Evolutionary conservation across 1,139 yeast genomes (phyloP), one percentile per base, ranked within the genome.

Genomic region (Pichia kudriavzevii): DNA sequence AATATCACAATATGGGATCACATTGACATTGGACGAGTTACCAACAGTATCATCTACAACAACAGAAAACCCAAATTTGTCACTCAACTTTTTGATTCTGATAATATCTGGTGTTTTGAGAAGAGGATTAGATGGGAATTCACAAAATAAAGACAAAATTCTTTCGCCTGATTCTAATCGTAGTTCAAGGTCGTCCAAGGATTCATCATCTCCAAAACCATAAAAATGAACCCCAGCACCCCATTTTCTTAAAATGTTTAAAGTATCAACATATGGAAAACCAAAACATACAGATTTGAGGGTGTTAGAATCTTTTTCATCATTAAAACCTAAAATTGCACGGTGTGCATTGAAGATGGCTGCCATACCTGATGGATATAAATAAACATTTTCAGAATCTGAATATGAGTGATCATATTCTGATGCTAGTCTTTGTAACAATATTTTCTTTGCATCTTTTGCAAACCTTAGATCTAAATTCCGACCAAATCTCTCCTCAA

Each of bases 21-120:
- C 85, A 49, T 84, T 84, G 35, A 85, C 72, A 56, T 91, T 91
- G 43, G 82, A 68, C 52, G 85, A 79, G 50, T 91, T 91, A 15
- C 96, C 97, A 19, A 87, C 82, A 1, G 97, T 91, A 53, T 91
- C 97, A 58, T 91, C 98, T 26, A 91, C 79, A 12, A 84, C 84
- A 27, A 91, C 75, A 7, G 78, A 78, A 58, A 91, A 91, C 3
- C 70, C 67, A 58, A 68, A 82, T 49, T 77, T 65, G 43, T 76
- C 75, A 5, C 94, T 79, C 42, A 91, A 66, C 39, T 65, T 53
- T 39, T 79, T 70, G 38, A 87, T 70, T 47, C 75, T 69, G 34
- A 56, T 56, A 50, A 91, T 64, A 54, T 91, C 75, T 1, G 96
- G 95, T 24, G 95, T 79, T 51, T 77, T 81, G 46, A 91, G 66